A percentile compares a stretch with the other conserved stretches of the same genome.
phyloP scores from a whole-genome alignment of 345 rosid genomes.

The Pelargonium nanum region DNA sequence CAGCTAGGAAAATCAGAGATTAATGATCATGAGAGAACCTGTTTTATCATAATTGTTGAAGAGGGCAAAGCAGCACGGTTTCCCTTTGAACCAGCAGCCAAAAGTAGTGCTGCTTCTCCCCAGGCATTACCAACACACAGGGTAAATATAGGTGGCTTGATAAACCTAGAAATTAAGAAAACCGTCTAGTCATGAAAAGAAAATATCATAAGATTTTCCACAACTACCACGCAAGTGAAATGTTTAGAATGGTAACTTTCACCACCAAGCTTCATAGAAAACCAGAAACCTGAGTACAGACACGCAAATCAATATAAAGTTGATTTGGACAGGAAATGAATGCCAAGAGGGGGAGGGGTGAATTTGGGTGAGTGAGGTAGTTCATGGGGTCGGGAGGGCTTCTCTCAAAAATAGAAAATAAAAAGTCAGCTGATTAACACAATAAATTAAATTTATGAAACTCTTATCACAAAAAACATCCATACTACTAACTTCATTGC shows the following conservation, averaged over 20 bases:
- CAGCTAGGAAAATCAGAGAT: not conserved
- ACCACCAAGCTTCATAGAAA: too few relatives aligned
- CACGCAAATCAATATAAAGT: not conserved
- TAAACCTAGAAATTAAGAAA: conserved; percentile 38
- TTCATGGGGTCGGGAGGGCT: not conserved
- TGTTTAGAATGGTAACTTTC: not conserved
- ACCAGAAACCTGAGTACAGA: not conserved
- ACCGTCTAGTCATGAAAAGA: conserved; percentile 1
- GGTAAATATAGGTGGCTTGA: conserved; percentile 81
- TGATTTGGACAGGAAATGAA: not conserved
- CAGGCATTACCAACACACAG: conserved; percentile 96
- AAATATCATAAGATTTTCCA: conserved; percentile 4
- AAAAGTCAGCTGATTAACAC: not conserved
- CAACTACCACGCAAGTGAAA: not conserved
- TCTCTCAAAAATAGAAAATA: too few relatives aligned
- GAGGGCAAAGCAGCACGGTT: conserved; percentile 62
- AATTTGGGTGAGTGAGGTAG: not conserved
- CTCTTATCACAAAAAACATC: conserved; percentile 8
- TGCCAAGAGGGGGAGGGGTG: not conserved
- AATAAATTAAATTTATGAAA: conserved; percentile 1
- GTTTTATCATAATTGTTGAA: conserved; percentile 59
- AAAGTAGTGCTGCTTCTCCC: conserved; percentile 96
- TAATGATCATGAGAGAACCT: conserved; percentile 25
- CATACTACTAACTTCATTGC: conserved; percentile 53
- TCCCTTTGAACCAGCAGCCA: conserved; percentile 60